phyloP scores from a whole-genome alignment of 2,329 filamentous ascomycete species.

The Aspergillus glaucus region DNA sequence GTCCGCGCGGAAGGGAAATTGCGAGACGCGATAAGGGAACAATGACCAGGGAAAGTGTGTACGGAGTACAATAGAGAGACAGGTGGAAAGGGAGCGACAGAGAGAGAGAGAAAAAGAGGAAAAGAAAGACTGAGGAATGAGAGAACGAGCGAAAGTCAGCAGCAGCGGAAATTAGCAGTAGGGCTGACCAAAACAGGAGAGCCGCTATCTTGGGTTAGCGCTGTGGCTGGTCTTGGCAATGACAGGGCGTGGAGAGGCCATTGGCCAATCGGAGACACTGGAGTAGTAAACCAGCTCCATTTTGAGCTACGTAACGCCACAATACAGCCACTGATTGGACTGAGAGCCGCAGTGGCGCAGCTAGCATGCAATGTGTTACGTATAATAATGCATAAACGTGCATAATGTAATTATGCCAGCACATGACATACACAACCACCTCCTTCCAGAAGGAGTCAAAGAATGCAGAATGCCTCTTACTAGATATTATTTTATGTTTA shows the following conservation, averaged over 20 bases:
- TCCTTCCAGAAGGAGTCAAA: background rate
- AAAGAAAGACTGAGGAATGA: slow-evolving; percentile 1
- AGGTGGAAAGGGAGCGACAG: background rate
- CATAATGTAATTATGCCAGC: background rate
- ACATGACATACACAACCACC: background rate
- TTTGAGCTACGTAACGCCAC: background rate
- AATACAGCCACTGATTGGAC: background rate
- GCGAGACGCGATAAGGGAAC: background rate
- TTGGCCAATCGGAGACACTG: background rate
- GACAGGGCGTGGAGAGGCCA: background rate
- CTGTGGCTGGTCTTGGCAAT: background rate
- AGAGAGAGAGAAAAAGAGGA: background rate
- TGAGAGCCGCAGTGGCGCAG: background rate
- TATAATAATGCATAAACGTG: background rate
- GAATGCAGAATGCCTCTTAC: background rate
- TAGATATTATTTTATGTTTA: too few relatives aligned
- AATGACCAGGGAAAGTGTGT: background rate
- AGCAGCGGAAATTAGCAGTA: background rate
- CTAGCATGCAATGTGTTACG: background rate
- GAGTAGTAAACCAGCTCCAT: background rate
- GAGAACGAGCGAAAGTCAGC: background rate
- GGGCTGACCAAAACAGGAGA: background rate
- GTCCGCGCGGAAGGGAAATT: too few relatives aligned
- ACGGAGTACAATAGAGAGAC: background rate
- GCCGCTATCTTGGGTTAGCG: too few relatives aligned